Percentiles rank a stretch among this genome's conserved stretches.
Conservation (phyloP, 208 protist species). For the Tritrichomonas foetus region DNA sequence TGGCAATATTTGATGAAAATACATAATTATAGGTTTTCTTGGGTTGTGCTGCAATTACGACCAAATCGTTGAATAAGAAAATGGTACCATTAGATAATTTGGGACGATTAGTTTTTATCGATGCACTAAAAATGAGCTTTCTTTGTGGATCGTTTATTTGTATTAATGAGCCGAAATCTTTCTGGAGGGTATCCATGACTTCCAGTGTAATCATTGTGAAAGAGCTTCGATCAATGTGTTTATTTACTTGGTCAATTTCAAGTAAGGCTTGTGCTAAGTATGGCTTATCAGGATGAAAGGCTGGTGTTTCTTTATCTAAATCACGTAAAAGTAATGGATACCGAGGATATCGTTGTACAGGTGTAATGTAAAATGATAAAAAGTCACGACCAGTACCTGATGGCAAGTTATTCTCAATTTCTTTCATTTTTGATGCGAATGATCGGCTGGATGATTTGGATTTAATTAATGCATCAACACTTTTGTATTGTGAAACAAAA, state of each 20-base stretch:
- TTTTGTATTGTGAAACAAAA: constrained; percentile 6
- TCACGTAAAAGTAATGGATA: not conserved
- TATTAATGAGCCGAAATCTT: not conserved
- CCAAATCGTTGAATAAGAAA: constrained; percentile 18
- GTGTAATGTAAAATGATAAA: not conserved
- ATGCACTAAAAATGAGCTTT: not conserved
- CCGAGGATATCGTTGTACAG: constrained; percentile 14
- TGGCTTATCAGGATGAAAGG: not conserved
- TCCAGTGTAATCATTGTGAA: not conserved
- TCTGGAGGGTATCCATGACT: not conserved
- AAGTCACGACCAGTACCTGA: not conserved
- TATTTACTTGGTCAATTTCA: not conserved
- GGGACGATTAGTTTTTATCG: not conserved
- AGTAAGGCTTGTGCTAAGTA: not conserved
- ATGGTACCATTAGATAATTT: not conserved
- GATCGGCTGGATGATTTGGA: not conserved
- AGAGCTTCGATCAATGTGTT: not conserved
- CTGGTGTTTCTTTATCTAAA: not conserved
- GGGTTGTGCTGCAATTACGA: not conserved
- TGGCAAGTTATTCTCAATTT: not conserved
- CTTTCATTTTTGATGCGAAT: not conserved
- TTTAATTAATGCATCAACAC: not conserved
- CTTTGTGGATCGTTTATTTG: not conserved
- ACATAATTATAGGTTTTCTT: not conserved
- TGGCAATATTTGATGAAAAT: not conserved